A percentile compares a stretch with the other conserved stretches of the same genome.
Conservation (phyloP, 208 protist species). For the Hexamita inflata region DNA sequence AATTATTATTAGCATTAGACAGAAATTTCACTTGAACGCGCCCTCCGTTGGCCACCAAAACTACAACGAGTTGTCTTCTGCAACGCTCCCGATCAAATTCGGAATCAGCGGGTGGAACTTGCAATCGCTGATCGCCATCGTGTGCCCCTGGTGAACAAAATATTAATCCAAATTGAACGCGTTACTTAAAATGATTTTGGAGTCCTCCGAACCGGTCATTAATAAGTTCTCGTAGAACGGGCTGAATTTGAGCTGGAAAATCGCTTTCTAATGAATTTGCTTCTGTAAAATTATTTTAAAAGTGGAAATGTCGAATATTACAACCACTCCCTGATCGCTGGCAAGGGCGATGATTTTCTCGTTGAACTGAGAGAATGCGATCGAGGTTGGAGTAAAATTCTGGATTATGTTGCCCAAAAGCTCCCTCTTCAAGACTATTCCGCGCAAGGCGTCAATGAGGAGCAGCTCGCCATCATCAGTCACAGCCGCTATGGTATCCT, state of each 20-base stretch:
- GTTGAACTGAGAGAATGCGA: background rate
- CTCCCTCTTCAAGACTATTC: background rate
- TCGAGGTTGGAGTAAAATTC: background rate
- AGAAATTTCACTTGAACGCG: too few relatives aligned
- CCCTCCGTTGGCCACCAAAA: constrained; percentile 19
- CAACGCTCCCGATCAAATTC: constrained; percentile 23
- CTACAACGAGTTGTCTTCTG: constrained; percentile 18
- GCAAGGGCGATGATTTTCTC: background rate
- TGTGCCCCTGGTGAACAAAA: constrained; percentile 16
- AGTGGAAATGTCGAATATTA: background rate
- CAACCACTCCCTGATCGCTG: background rate
- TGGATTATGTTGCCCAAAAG: background rate
- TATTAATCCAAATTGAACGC: background rate
- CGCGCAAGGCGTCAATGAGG: background rate
- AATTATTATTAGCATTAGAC: too few relatives aligned
- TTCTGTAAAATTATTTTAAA: background rate
- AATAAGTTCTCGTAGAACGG: background rate
- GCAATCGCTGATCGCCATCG: background rate
- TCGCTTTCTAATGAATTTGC: background rate
- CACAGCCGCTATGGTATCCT: background rate
- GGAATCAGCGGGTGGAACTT: background rate
- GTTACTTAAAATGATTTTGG: background rate
- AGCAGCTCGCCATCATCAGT: constrained; percentile 2
- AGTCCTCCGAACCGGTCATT: constrained; percentile 13
- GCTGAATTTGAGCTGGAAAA: background rate